Base-by-base conservation (phyloP, 1,139 yeast genomes). In the Scheffersomyces cryptocercus region DNA sequence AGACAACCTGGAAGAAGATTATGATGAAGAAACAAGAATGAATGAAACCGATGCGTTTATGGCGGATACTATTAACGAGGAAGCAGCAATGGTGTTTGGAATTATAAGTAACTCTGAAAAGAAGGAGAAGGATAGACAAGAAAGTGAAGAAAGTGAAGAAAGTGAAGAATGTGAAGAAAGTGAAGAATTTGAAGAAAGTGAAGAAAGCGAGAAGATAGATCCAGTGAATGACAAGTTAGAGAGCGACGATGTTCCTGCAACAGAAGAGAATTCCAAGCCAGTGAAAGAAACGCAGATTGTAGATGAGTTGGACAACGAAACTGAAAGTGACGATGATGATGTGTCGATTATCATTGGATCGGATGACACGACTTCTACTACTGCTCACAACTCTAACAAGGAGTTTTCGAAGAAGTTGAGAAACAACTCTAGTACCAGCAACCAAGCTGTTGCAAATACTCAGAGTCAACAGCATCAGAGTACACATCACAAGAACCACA, bases 71-170 rank as follows among this genome's bases (percentile, higher is more conserved):
- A 65, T 72, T 30, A 64, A 61, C 39, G 73, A 70, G 44, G 78
- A 73, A 50, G 75, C 77, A 2, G 78, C 78, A 0, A 61, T 69
- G 73, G 76, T 73, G 0, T 74, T 74, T 53, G 79, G 79, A 11
- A 74, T 71, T 3, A 68, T 71, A 20, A 65, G 68, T 46, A 58
- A 59, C 35, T 51, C 53, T 31, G 59, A 52, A 13, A 47, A 51
- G 13, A 42, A 52, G 29, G 29, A 38, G 8, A 38, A 40, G 4
- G 39, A 44, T 7, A 29, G 29, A 7, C 48, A 41, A 14, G 49
- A 42, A 28, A 40, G 36, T 11, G 45, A 44, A 5, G 46, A 41
- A 29, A 45, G 37, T 8, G 48, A 42, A 15, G 40, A 43, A 11
- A 39, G 38, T 14, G 47, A 42, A 15, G 40, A 43, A 11, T n/a